Base-by-base conservation (phyloP, 371 early-diverging fungal genomes). In the Saksenaea vasiformis region DNA sequence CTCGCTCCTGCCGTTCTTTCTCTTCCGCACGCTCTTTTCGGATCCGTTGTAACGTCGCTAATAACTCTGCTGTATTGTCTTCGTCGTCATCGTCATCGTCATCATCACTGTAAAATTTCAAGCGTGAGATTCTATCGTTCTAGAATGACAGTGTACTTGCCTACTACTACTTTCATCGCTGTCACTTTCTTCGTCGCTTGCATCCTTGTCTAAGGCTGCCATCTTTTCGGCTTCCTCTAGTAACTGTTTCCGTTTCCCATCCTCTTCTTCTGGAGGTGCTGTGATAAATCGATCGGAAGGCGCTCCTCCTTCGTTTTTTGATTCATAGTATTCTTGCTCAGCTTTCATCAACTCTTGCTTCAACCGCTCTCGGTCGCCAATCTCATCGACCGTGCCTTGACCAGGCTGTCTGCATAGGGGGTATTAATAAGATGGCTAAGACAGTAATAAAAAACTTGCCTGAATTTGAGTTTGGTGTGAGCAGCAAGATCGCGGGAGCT, bases 31-130 rank as follows among this genome's bases (percentile, higher is more conserved):
- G 85, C 71, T 98, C 98, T 54, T 88, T 85, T 67, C 95, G 93
- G 61, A 98, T 98, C 78, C 96, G 95, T 71, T 95, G 96, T 39
- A 98, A 79, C 66, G 97, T 97, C 10, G 91, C 87, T 74, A 98
- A 60, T 39, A 98, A 70, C 68, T 92, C 92, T 37, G 89, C 95
- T 7, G 94, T 91, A 68, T 98, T 96, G 62, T 98, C 98, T 43
- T 96, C 97, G n/a, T 92, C 93, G 31, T 91, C 90, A 17, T 90
- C 91, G 41, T 87, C 87, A 5, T 87, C 86, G 37, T 79, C 82
- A 27, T 79, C 77, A 17, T 73, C 76, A 53, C 70, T 62, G 28
- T 36, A 41, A 61, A 11, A 7, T 35, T 26, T 15, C 2, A 0
- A 9, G 15, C 17, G 19, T 53, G 54, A 61, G 34, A 39, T 34